A percentile compares a stretch with the other conserved stretches of the same genome.
Evolutionary conservation across 805 yeast species (phyloP).

Genomic region (Yamadazyma sp.): DNA sequence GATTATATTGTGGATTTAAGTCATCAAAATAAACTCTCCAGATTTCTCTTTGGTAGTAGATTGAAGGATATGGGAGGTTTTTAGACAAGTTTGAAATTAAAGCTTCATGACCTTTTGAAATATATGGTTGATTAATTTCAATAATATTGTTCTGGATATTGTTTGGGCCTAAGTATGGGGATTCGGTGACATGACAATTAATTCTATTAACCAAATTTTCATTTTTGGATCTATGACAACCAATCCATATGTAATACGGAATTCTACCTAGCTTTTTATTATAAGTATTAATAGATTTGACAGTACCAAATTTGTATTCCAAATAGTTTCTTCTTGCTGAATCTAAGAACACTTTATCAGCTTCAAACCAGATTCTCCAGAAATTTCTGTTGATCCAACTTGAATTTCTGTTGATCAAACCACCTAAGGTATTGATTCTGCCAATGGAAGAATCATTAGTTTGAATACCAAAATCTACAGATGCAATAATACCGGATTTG

Average conservation of each 20-base stretch:
- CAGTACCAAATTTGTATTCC: conserved; percentile 78
- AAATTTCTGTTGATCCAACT: conserved; percentile 78
- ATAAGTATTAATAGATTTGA: conserved; percentile 67
- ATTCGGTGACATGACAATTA: conserved; percentile 74
- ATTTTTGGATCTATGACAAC: conserved; percentile 44
- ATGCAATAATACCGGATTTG: conserved; percentile 59
- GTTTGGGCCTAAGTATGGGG: conserved; percentile 74
- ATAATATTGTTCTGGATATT: not conserved
- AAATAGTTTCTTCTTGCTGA: conserved; percentile 79
- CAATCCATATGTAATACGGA: conserved; percentile 83
- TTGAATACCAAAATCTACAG: conserved; percentile 82
- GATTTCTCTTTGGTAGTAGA: conserved; percentile 71
- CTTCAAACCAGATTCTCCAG: conserved; percentile 88
- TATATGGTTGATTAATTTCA: conserved; percentile 16
- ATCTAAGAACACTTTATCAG: conserved; percentile 75
- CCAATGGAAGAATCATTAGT: conserved; percentile 61
- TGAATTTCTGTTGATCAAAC: conserved; percentile 64
- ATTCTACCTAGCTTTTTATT: conserved; percentile 67
- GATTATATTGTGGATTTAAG: conserved; percentile 60
- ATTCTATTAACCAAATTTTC: conserved; percentile 54
- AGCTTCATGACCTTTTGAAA: conserved; percentile 75
- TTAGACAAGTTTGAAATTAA: conserved; percentile 59
- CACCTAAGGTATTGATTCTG: conserved; percentile 72
- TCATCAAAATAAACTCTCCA: conserved; percentile 84
- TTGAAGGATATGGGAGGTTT: conserved; percentile 74